These are phyloP conservation scores for Marchantia paleacea DNA, from an alignment of 225 moss, liverwort and hornwort species.

Conservation along the genomic window DNA sequence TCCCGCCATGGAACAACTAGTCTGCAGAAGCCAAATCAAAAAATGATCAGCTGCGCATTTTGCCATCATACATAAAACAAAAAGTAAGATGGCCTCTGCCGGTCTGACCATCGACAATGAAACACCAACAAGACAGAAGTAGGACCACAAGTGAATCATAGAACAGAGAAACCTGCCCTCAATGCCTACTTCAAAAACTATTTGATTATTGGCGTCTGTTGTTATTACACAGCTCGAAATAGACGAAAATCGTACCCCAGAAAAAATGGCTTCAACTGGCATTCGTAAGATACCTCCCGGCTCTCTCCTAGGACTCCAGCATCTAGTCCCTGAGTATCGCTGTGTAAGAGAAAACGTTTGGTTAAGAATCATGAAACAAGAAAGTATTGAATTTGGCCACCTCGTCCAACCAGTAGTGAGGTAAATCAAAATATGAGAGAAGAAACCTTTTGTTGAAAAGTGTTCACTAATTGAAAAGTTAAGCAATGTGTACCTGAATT, in stretches of 20 bases:
- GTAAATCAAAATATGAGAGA: too few species aligned
- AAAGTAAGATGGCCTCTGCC: too few species aligned
- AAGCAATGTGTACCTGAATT: constrained; percentile 53
- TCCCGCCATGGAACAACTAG: constrained; percentile 83
- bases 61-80: too few species aligned
- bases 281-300: constrained; percentile 84
- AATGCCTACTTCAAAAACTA: background rate
- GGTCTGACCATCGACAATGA: too few species aligned
- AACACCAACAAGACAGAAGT: too few species aligned
- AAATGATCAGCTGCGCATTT: background rate
- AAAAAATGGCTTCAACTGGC: constrained; percentile 66
- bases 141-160: background rate
- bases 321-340: constrained; percentile 68
- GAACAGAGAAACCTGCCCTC: background rate
- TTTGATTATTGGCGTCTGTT: background rate
- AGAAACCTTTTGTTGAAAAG: too few species aligned
- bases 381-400: background rate
- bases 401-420: too few species aligned
- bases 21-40: constrained; percentile 29
- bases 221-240: background rate
- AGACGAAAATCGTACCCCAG: constrained; percentile 49
- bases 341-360: constrained; percentile 9
- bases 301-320: constrained; percentile 67
- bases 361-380: background rate
- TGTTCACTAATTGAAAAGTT: too few species aligned